Evolutionary conservation across 2,329 filamentous ascomycete genomes (phyloP).

Genomic region (Fusarium subtropicale): DNA sequence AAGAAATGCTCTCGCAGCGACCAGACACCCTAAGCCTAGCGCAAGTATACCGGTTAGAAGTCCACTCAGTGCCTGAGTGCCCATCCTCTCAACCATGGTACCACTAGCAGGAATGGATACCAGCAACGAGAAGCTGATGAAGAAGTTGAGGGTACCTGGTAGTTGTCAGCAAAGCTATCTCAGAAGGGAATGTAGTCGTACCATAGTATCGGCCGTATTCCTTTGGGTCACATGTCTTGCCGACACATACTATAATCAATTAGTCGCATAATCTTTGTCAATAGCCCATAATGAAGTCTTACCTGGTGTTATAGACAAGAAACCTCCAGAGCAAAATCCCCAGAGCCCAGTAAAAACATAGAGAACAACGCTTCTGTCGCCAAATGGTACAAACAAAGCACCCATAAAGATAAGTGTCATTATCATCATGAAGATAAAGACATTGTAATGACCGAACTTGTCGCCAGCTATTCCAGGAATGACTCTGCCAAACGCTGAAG

Average conservation of each 20-base stretch:
- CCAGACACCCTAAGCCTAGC: background rate
- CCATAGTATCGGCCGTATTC: slow-evolving; percentile 22
- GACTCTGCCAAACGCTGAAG: slow-evolving; percentile 5
- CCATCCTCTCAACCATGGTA: slow-evolving; percentile 15
- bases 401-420: slow-evolving; percentile 11
- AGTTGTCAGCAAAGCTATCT: background rate
- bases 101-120: slow-evolving; percentile 14
- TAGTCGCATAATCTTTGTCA: background rate
- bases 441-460: slow-evolving; percentile 12
- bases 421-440: slow-evolving; percentile 12
- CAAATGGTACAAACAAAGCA: slow-evolving; percentile 7
- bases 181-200: fast-evolving
- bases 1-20: slow-evolving; percentile 7
- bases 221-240: slow-evolving; percentile 19
- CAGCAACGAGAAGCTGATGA: slow-evolving; percentile 12
- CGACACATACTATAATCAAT: background rate
- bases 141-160: slow-evolving; percentile 12
- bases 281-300: background rate
- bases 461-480: background rate
- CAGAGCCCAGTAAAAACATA: slow-evolving; percentile 11
- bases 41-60: slow-evolving; percentile 8
- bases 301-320: slow-evolving; percentile 12
- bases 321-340: background rate
- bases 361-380: background rate
- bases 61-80: slow-evolving; percentile 13